Base-by-base conservation (phyloP, 176 grass and related monocot genomes). In the Aegilops longissima region DNA sequence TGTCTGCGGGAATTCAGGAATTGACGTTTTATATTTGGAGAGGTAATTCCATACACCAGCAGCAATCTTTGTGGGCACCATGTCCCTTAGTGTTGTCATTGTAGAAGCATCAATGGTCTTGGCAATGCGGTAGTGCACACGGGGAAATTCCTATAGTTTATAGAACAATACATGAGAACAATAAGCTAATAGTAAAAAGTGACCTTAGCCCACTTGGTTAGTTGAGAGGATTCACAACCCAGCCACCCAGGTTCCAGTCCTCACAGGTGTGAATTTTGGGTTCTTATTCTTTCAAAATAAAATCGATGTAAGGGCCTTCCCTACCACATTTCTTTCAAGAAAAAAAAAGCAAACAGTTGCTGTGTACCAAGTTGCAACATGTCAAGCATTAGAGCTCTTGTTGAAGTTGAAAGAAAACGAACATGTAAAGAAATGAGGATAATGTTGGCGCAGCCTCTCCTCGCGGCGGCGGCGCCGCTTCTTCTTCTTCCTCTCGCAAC, bases 41-140 rank as follows among this genome's bases (percentile, higher is more conserved):
- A 98, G 84, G 69, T n/a, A 90, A 79, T 96, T 95, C 96, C 96
- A 98, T 77, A 98, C 82, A 59, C 75, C 76, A 90, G 96, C 96
- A 76, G 96, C 96, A 87, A 98, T 92, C 76, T 95, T 98, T 85
- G 96, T 98, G 64, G 96, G 93, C 39, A 94, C 51, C 79, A 98
- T 77, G 84, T 98, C 96, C 18, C 90, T 86, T 21, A 94, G 84
- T 75, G 96, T 98, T 78, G 93, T 95, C 86, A 94, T 83, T 71
- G 92, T 95, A 73, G 88, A 92, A 64, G 82, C 84, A 86, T 98
- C 90, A 77, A 95, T 93, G 52, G 96, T 92, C 88, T 94, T 98
- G 33, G 96, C 93, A 75, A 92, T 88, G 67, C 92, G 93, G 76
- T 98, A 98, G 66, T 92, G 93, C 64, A 98, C 90, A 86, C 87